phyloP scores from a whole-genome alignment of 305 asterid species.

The Fraxinus sp. region DNA sequence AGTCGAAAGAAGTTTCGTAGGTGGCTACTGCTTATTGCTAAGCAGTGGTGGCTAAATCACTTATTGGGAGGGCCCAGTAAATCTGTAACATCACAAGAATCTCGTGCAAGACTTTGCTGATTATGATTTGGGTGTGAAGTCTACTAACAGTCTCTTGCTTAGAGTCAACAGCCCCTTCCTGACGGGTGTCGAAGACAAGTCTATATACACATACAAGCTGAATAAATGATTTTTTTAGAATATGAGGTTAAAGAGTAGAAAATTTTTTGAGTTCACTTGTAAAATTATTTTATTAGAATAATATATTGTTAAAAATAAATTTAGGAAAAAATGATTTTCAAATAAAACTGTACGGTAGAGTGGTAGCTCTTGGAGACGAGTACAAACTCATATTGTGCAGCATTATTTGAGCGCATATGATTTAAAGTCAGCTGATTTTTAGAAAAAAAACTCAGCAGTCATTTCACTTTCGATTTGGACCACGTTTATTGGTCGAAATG shows the following conservation, averaged over 20 bases:
- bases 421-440: not conserved
- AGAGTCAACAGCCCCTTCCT: not conserved
- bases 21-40: constrained; percentile 24
- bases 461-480: not conserved
- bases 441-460: not conserved
- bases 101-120: not conserved
- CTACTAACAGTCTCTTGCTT: not conserved
- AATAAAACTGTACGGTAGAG: not conserved
- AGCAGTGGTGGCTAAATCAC: constrained; percentile 48
- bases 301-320: no score
- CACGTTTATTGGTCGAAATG: not conserved
- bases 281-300: no score
- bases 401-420: not conserved
- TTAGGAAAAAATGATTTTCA: not conserved
- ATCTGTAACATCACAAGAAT: constrained; percentile 29
- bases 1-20: constrained; percentile 55
- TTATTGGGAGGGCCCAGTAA: constrained; percentile 47
- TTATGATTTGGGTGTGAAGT: not conserved
- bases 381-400: not conserved
- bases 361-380: not conserved
- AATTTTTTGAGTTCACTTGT: not conserved
- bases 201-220: not conserved
- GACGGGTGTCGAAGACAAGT: not conserved
- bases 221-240: not conserved
- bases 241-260: not conserved